Base-by-base conservation (phyloP, 2,329 filamentous ascomycete species). In the Cercospora sp. region DNA sequence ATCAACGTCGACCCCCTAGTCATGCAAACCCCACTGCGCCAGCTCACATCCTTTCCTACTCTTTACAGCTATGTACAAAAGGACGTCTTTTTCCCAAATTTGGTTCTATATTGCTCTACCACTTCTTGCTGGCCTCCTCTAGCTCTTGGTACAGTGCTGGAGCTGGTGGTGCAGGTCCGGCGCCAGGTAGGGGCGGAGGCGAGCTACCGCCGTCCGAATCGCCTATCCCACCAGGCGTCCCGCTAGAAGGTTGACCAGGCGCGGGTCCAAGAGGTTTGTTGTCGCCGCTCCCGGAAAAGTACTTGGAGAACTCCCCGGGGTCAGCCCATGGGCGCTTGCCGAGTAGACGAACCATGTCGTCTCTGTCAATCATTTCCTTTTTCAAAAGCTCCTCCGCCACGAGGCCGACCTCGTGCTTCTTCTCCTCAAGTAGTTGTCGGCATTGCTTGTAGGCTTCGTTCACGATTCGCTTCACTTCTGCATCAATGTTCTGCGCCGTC, bases 401-500 rank as follows among this genome's bases (percentile, higher is more conserved):
- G 45, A 97, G 83, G 3, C 92, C 93, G 40, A 99, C 86, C 81
- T 98, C 92, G 75, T 87, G 85, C 85, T 96, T 95, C 88, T 93
- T 97, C 82, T 91, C 90, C 2, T 86, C 87, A 62, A 99, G 85
- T 28, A 99, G 87, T 57, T 92, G 88, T 77, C 88, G 89, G 85
- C 95, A 99, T 81, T 95, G 90, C 80, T 91, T 88, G 85, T 99
- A 97, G 1, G 95, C 95, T 78, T 95, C 89, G 71, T 96, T 92
- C 64, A 99, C 89, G 74, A 99, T 97, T 64, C 92, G 88, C 73
- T 92, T 90, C 70, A 99, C 94, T 82, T 99, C 95, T 51, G 86
- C 82, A 78, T 99, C 95, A 79, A 99, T 99, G 73, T 90, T 90
- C 79, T 93, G 91, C 18, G 94, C 95, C 2, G 95, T 99, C 63